Percentiles rank a stretch among this genome's conserved stretches.
These are phyloP conservation scores for Candida yuanshanica DNA, from an alignment of 805 yeast species.

Conservation along the genomic window DNA sequence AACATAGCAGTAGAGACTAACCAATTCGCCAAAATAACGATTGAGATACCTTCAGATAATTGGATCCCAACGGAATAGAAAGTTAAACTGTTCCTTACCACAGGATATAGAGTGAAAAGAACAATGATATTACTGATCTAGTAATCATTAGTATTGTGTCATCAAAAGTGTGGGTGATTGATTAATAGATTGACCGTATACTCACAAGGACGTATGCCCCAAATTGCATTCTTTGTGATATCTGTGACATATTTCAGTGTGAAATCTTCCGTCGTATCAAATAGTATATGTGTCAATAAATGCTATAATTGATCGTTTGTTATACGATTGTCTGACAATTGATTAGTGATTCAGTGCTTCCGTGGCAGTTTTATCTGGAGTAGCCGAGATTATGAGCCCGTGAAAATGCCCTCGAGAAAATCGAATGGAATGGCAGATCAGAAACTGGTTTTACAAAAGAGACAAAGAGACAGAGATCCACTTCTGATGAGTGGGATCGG, in stretches of 20 bases:
- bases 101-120: constrained; percentile 29
- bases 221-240: constrained; percentile 16
- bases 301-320: no score
- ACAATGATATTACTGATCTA: constrained; percentile 33
- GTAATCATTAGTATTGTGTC: constrained; percentile 1
- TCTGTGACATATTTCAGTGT: constrained; percentile 7
- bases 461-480: not conserved
- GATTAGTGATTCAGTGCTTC: no score
- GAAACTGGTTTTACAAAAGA: no score
- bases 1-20: constrained; percentile 31
- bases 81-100: constrained; percentile 40
- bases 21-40: constrained; percentile 39
- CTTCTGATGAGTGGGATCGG: constrained; percentile 67
- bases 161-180: not conserved
- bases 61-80: constrained; percentile 38
- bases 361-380: no score
- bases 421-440: no score
- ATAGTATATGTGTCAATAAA: no score
- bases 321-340: no score
- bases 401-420: no score
- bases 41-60: constrained; percentile 43
- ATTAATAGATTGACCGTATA: not conserved
- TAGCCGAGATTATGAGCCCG: no score
- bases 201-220: constrained; percentile 13
- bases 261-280: no score